Percentiles rank a stretch among this genome's conserved stretches.
These are phyloP conservation scores for Herpetomonas tarakana DNA, from an alignment of 208 protist species.

Conservation along the genomic window DNA sequence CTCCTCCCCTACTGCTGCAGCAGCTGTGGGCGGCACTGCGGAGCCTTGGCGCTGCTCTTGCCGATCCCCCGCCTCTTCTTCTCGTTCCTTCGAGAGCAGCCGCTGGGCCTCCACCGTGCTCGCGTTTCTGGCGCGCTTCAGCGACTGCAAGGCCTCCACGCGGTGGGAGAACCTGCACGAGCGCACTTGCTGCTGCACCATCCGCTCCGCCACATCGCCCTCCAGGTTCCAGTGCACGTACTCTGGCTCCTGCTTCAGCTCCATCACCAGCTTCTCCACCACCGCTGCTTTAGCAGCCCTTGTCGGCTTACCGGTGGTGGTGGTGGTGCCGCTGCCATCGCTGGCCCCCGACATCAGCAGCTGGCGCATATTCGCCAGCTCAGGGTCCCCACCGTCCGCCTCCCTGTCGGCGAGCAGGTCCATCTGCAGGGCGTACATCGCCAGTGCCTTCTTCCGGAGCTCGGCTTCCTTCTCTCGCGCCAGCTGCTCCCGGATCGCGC, in stretches of 20 bases:
- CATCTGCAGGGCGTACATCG: slow-evolving; percentile 51
- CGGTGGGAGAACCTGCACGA: slow-evolving; percentile 59
- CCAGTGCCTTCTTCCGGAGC: slow-evolving; percentile 52
- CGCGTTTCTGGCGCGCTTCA: slow-evolving; percentile 27
- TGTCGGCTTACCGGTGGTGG: slow-evolving; percentile 16
- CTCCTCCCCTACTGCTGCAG: neutral
- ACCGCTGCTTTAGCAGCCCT: slow-evolving; percentile 14
- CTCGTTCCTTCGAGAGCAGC: slow-evolving; percentile 11
- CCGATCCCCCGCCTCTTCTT: slow-evolving; percentile 3
- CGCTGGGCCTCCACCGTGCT: slow-evolving; percentile 8
- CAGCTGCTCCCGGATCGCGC: slow-evolving; percentile 29
- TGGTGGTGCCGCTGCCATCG: slow-evolving; percentile 10
- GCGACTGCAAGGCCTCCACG: slow-evolving; percentile 19
- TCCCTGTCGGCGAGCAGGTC: slow-evolving; percentile 35
- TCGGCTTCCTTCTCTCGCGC: slow-evolving; percentile 59
- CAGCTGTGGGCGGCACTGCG: neutral
- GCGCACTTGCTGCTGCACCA: slow-evolving; percentile 37
- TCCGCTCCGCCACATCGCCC: slow-evolving; percentile 47
- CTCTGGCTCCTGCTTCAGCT: slow-evolving; percentile 66
- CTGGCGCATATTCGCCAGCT: slow-evolving; percentile 6
- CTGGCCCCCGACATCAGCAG: too few relatives aligned
- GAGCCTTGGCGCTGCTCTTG: neutral
- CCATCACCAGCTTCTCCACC: slow-evolving; percentile 37
- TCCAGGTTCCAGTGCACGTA: slow-evolving; percentile 82
- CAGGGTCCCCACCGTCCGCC: slow-evolving; percentile 8